These are phyloP conservation scores for Neonectria neomacrospora DNA, from an alignment of 2,329 filamentous ascomycete species.

Conservation along the genomic window DNA sequence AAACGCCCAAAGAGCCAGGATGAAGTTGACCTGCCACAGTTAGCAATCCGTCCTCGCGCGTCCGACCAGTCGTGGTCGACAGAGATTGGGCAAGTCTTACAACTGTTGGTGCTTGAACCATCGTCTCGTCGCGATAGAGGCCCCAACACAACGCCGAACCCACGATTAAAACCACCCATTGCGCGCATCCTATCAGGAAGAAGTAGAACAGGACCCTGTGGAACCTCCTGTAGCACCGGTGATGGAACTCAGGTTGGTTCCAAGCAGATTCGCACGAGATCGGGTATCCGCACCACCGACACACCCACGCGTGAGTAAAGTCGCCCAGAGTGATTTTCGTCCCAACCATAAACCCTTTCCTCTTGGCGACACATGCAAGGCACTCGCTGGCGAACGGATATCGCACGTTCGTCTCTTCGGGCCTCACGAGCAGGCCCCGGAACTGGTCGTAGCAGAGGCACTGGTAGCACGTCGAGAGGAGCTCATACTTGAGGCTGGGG, in stretches of 20 bases:
- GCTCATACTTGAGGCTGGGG: conserved; percentile 45
- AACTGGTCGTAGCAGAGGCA: conserved; percentile 52
- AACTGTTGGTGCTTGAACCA: conserved; percentile 50
- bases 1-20: conserved; percentile 51
- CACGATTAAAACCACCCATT: conserved; percentile 50
- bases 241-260: conserved; percentile 55
- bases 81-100: conserved; percentile 41
- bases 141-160: conserved; percentile 53
- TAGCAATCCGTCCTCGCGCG: neutral
- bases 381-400: conserved; percentile 56
- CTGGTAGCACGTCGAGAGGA: conserved; percentile 54
- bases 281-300: conserved; percentile 58
- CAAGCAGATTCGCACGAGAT: conserved; percentile 46
- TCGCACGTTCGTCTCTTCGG: conserved; percentile 43
- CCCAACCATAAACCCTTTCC: conserved; percentile 52
- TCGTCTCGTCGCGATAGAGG: conserved; percentile 46
- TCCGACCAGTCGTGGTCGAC: neutral
- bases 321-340: conserved; percentile 52
- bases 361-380: conserved; percentile 51
- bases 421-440: conserved; percentile 48
- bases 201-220: conserved; percentile 51
- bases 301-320: conserved; percentile 50
- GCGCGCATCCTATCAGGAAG: conserved; percentile 52
- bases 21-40: conserved; percentile 49
- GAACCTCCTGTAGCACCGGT: conserved; percentile 53